Evolutionary conservation across 1,284 basidiomycete genomes (phyloP).

Genomic region (Ganoderma boninense): DNA sequence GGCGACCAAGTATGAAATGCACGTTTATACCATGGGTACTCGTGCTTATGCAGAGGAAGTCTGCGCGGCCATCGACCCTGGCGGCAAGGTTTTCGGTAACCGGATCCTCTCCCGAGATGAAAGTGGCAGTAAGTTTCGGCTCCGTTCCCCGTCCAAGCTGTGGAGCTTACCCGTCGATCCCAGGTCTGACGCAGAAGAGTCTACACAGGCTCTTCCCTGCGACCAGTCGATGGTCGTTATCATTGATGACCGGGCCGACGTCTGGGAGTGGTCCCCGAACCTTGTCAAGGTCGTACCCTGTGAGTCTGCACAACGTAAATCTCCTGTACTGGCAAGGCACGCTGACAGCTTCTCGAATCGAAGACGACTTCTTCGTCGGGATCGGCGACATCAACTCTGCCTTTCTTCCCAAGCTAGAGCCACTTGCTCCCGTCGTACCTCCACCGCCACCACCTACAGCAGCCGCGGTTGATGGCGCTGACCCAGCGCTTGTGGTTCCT

Average conservation of each 20-base stretch:
- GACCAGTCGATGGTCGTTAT: constrained; percentile 99
- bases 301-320: constrained; percentile 50
- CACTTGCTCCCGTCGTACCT: constrained; percentile 50
- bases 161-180: constrained; percentile 9
- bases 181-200: constrained; percentile 90
- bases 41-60: constrained; percentile 96
- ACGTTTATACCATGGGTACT: constrained; percentile 99
- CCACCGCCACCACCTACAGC: constrained; percentile 38
- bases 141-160: background rate
- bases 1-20: constrained; percentile 92
- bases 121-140: constrained; percentile 80
- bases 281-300: constrained; percentile 97
- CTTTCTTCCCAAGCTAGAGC: constrained; percentile 83
- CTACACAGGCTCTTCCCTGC: constrained; percentile 90
- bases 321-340: constrained; percentile 11
- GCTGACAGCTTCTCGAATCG: background rate
- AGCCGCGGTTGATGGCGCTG: constrained; percentile 11
- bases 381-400: constrained; percentile 98
- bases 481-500: constrained; percentile 7
- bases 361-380: constrained; percentile 98
- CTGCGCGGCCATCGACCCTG: constrained; percentile 92
- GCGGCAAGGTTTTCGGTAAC: constrained; percentile 85
- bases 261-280: constrained; percentile 97
- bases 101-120: constrained; percentile 94
- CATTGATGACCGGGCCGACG: constrained; percentile 97